Base-by-base conservation (phyloP, 345 rosid genomes). In the Bretschneidera sinensis region DNA sequence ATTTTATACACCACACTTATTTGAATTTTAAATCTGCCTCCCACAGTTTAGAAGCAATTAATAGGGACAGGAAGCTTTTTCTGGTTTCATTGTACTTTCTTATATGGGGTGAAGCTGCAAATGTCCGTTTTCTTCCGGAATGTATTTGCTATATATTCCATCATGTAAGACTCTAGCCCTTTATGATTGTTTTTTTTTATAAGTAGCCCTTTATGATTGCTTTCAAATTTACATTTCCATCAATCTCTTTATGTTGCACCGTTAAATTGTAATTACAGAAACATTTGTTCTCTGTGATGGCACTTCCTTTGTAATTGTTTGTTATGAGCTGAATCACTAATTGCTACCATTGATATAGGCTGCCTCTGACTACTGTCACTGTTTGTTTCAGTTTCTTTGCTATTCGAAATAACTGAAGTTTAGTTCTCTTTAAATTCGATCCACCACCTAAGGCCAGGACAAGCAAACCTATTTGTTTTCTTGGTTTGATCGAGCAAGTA, bases 31-130 rank as follows among this genome's bases (percentile, higher is more conserved):
- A 39, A n/a, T 18, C 57, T 64, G 54, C 68, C 64, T 54, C 45
- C 52, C 57, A 59, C 83, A 94, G 99, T 72, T 75, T 85, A 47
- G 84, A 88, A 74, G 99, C 97, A 54, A 86, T 94, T 72, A 80
- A 79, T 55, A 84, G 79, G 75, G 99, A 94, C 72, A 82, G 95
- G 71, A 94, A 94, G 76, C 85, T 94, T 69, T 90, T 88, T 68
- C 79, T 94, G 72, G 85, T 94, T 68, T 91, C 99, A 31, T 74
- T 94, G 48, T 94, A 94, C 79, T 90, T 88, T 71, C 87, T 88
- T 34, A 79, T 94, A 74, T 94, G 99, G 99, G 99, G 99, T 24
- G 99, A 94, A 82, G 97, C 96, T 73, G 99, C 97, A 69, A 94
- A 94, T 77, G 85, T 88, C 71, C 96, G 99, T 59, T 94, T 90